phyloP scores from a whole-genome alignment of 73 alveolate species.

The Paraurostyla sp. region DNA sequence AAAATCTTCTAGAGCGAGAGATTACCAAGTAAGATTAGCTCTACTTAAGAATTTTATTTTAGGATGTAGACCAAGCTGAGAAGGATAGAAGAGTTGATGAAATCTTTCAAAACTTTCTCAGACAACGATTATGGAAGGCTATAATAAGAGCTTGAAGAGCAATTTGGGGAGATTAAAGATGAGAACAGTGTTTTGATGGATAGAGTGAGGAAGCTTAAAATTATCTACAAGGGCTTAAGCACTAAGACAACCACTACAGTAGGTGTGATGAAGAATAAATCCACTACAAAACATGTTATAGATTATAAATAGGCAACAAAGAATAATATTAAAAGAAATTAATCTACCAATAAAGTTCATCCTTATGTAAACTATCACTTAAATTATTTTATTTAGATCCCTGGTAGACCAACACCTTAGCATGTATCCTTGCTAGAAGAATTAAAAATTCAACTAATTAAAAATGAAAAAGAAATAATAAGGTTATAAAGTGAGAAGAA shows the following conservation, averaged over 20 bases:
- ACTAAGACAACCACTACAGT: neutral
- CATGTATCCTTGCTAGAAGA: constrained; percentile 27
- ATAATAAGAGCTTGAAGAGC: constrained; percentile 54
- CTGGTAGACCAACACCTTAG: neutral
- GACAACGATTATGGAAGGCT: constrained; percentile 46
- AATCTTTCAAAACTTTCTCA: constrained; percentile 32
- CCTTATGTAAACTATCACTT: neutral
- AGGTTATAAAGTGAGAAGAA: constrained; percentile 31
- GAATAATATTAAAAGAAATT: neutral
- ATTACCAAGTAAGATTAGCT: constrained; percentile 15
- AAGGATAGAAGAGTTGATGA: constrained; percentile 48
- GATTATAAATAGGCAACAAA: neutral
- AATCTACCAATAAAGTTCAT: neutral
- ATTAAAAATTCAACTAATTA: neutral
- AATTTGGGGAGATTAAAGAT: constrained; percentile 62
- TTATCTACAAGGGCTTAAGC: constrained; percentile 50
- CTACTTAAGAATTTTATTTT: neutral
- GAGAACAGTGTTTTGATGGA: constrained; percentile 59
- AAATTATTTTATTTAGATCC: neutral
- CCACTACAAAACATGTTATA: neutral
- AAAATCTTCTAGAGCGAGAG: constrained; percentile 67
- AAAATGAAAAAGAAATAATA: constrained; percentile 31
- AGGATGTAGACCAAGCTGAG: constrained; percentile 56
- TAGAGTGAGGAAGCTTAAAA: constrained; percentile 55
- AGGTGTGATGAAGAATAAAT: neutral